Conservation (phyloP, 2,329 filamentous ascomycete species). For the Aspergillus brunneoviolaceus region DNA sequence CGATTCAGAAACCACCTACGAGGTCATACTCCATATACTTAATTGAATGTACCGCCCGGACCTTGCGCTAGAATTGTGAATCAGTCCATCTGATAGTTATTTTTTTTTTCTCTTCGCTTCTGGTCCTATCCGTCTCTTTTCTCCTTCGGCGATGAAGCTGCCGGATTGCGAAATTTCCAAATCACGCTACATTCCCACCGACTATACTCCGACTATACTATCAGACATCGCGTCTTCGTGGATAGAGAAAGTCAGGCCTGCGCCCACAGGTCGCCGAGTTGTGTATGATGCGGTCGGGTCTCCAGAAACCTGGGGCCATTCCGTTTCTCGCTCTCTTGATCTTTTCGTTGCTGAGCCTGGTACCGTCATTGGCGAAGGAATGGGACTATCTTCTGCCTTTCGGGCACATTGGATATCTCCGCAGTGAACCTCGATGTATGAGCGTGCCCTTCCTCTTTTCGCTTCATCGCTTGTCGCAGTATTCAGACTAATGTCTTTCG, state of each 20-base stretch:
- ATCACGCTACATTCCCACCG: conserved; percentile 12
- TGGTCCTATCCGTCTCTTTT: not conserved
- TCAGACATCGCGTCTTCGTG: conserved; percentile 6
- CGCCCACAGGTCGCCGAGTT: conserved; percentile 13
- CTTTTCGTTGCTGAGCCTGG: conserved; percentile 35
- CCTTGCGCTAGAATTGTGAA: not conserved
- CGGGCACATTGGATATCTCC: conserved; percentile 27
- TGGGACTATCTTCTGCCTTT: conserved; percentile 30
- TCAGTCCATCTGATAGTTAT: not conserved
- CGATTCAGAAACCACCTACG: not conserved
- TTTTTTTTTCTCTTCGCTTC: not conserved
- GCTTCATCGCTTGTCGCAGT: conserved; percentile 5
- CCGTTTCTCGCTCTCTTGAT: conserved; percentile 34
- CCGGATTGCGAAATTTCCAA: conserved; percentile 6
- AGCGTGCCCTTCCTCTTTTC: conserved; percentile 4
- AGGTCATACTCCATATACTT: not conserved
- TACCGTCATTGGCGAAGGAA: conserved; percentile 33
- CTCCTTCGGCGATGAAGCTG: conserved; percentile 19
- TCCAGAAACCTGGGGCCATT: conserved; percentile 35
- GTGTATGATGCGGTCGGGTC: conserved; percentile 36
- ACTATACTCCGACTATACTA: conserved; percentile 8
- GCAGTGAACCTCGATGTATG: conserved; percentile 28
- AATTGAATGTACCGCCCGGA: conserved; percentile 3
- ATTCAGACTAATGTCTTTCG: conserved; percentile 3
- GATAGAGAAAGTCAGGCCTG: conserved; percentile 5